Evolutionary conservation across 345 rosid species (phyloP).

Genomic region (Lagerstroemia speciosa): DNA sequence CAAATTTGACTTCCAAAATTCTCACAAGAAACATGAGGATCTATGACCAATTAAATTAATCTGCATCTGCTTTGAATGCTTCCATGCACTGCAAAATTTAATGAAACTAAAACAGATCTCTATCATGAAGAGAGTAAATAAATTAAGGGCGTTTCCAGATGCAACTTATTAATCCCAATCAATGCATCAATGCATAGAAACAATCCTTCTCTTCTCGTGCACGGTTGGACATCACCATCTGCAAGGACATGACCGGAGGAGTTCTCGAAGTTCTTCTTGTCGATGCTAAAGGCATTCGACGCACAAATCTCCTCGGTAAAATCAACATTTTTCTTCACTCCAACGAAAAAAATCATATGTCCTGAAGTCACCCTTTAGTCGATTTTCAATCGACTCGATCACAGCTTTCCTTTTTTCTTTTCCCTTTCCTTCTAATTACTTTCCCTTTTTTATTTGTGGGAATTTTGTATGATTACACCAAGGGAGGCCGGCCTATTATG

Average conservation of each 20-base stretch:
- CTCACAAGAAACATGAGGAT: too few species aligned
- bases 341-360: not conserved
- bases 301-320: constrained; percentile 55
- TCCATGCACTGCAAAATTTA: too few species aligned
- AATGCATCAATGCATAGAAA: too few species aligned
- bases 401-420: not conserved
- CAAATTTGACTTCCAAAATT: too few species aligned
- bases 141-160: too few species aligned
- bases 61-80: too few species aligned
- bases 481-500: constrained; percentile 61
- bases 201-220: too few species aligned
- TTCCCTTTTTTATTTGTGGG: not conserved
- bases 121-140: too few species aligned
- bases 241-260: constrained; percentile 40
- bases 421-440: not conserved
- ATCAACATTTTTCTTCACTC: not conserved
- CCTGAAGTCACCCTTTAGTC: not conserved
- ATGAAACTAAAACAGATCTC: too few species aligned
- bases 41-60: too few species aligned
- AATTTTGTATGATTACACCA: not conserved
- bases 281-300: constrained; percentile 68
- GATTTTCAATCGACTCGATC: not conserved
- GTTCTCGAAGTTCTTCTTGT: constrained; percentile 69
- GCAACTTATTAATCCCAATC: too few species aligned
- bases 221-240: not conserved